These are phyloP conservation scores for Microbotryum violaceum DNA, from an alignment of 1,284 basidiomycete species.

Conservation along the genomic window DNA sequence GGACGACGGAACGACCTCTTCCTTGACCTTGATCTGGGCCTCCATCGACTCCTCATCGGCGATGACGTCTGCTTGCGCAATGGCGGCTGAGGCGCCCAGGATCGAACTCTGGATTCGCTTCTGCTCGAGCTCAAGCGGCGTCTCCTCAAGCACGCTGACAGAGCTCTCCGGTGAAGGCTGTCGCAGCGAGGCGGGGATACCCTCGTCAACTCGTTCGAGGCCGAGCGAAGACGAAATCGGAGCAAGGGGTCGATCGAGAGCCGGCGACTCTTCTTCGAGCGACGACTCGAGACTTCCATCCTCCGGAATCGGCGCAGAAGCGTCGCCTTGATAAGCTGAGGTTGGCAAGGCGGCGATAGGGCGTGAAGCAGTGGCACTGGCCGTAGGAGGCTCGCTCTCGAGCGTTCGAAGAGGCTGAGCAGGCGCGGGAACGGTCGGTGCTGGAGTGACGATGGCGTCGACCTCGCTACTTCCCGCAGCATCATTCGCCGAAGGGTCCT, in stretches of 20 bases:
- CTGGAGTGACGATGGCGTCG: too few relatives aligned
- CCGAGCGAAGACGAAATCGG: neutral
- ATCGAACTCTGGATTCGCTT: neutral
- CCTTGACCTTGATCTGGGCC: slow-evolving; percentile 1
- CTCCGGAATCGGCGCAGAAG: neutral
- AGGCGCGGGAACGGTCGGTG: too few relatives aligned
- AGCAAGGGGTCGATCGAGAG: neutral
- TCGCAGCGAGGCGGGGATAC: neutral
- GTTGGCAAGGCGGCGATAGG: too few relatives aligned
- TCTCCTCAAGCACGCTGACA: slow-evolving; percentile 3
- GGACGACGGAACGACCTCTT: neutral
- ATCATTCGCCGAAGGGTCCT: too few relatives aligned
- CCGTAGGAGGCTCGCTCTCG: too few relatives aligned
- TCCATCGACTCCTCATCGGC: neutral
- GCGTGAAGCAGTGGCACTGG: too few relatives aligned
- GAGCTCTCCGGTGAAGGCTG: neutral
- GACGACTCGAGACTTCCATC: neutral
- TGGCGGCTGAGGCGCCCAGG: too few relatives aligned
- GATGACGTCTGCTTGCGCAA: neutral
- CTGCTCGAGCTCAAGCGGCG: slow-evolving; percentile 1
- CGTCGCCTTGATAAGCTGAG: neutral
- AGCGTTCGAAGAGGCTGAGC: too few relatives aligned
- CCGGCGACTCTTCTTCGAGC: neutral
- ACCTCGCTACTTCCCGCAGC: too few relatives aligned
- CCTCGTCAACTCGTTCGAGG: neutral